Conservation (phyloP, 805 yeast species). For the Candida ascalaphidarum region DNA sequence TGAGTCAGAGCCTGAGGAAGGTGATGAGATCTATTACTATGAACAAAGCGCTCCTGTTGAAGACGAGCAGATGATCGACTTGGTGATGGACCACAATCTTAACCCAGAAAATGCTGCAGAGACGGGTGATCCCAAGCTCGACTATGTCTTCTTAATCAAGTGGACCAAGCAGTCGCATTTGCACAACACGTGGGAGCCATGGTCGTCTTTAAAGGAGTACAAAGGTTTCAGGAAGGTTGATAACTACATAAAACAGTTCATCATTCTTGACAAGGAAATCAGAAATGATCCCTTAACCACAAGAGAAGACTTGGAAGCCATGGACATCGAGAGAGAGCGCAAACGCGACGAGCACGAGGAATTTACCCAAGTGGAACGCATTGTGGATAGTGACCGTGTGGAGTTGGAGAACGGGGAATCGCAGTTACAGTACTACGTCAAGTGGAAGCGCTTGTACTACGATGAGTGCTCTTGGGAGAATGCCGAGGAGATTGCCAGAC, state of each 20-base stretch:
- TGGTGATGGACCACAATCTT: constrained; percentile 32
- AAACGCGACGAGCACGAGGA: constrained; percentile 77
- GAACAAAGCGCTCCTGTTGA: constrained; percentile 15
- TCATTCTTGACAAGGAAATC: constrained; percentile 66
- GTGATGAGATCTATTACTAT: constrained; percentile 24
- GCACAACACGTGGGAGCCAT: constrained; percentile 92
- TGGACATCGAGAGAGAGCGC: constrained; percentile 87
- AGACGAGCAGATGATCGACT: constrained; percentile 26
- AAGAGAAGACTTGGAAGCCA: constrained; percentile 84
- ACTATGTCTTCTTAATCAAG: constrained; percentile 58
- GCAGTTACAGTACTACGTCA: constrained; percentile 73
- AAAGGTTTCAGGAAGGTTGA: constrained; percentile 84
- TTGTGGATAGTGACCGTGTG: constrained; percentile 76
- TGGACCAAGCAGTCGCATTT: constrained; percentile 86
- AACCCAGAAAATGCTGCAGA: constrained; percentile 27
- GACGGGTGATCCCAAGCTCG: constrained; percentile 48
- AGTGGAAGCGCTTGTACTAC: constrained; percentile 89
- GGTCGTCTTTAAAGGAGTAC: constrained; percentile 38
- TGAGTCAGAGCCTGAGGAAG: constrained; percentile 20
- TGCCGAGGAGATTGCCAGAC: constrained; percentile 75
- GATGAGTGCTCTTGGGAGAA: constrained; percentile 97
- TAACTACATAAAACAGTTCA: constrained; percentile 75
- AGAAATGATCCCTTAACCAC: constrained; percentile 77
- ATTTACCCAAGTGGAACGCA: constrained; percentile 80
- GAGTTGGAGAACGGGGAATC: constrained; percentile 55